Evolutionary conservation across 2,329 filamentous ascomycete species (phyloP), one percentile per base, ranked within the genome.

Genomic region (Madurella mycetomatis): DNA sequence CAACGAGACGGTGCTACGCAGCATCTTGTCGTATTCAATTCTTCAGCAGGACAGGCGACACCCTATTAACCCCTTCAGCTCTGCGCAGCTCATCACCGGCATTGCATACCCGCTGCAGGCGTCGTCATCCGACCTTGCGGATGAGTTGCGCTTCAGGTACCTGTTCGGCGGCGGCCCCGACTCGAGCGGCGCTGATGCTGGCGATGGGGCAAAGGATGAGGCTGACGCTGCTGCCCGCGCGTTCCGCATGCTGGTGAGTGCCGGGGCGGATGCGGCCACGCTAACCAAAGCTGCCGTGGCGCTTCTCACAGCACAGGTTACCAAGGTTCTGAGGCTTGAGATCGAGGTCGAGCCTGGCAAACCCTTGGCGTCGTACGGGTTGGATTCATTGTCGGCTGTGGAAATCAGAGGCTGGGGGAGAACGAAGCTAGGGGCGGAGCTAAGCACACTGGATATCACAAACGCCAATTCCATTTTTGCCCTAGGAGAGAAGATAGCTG

Each of bases 371-470:
- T 44, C 54, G 9, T 59, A 60, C 31, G 69, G 70, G 1, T 15
- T 71, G 9, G 69, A 72, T 49, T 66, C 62, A 8, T 50, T 71
- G 30, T 54, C 68, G 8, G 66, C 62, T 0, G 63, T 71, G 7
- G 69, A 72, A 49, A 42, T 72, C 41, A 54, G 67, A 0, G 54
- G 45, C 3, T 71, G 69, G 69, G 62, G 62, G 48, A 61, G 61
- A 4, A 49, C 57, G 47, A 55, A 55, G 13, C 60, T 71, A 15
- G 64, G 64, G 1, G 55, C 45, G 2, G 54, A 60, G 48, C 16
- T 64, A 2, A 63, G 41, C 2, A 60, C 54, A 2, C 46, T 64
- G 13, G 62, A 65, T 11, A 59, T 64, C 11, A 60, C 48, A 13
- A 59, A 59, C 3, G 56, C 60, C 11, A 42, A 45, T 16, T 60